Evolutionary conservation across 306 rosid species (phyloP), one percentile per base, ranked within the genome.

Genomic region (Vicia sativa): DNA sequence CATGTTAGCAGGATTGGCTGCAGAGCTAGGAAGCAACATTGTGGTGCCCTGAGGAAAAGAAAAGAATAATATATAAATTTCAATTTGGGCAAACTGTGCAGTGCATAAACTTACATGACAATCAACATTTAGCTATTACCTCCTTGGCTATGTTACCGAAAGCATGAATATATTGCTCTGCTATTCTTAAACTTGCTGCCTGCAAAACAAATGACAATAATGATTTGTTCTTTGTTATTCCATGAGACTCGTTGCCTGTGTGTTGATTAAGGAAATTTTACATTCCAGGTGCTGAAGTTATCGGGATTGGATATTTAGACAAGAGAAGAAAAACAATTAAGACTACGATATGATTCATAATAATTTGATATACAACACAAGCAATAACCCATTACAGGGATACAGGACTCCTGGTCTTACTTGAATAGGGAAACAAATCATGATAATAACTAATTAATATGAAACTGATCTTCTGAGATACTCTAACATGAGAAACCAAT

Each of bases 151-250:
- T 82, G 66, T 88, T 93, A 68, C 96, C 44, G 55, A 93, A 93
- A 77, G 98, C 97, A 52, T 79, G 81, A 61, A 93, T 80, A 71
- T 93, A 93, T 77, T 90, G 96, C 83, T 93, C 98, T 21, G 97
- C 98, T 35, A 93, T 76, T 73, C 91, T 86, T 83, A 93, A 81
- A 76, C 89, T 86, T 46, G 98, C 98, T 15, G 97, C 98, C 98
- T 93, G 90, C 79, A 82, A 78, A 62, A 39, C 73, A 79, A 26
- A 77, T 58, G 60, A 73, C 29, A 77, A 65, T 19, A 45, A 77
- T 44, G 78, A 67, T 70, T 71, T 12, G 59, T 39, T 68, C 37
- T 67, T 14, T 52, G 12, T 41, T 7, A 9, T 13, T 11, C 31
- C 68, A 16, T 12, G 41, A 49, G 75, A 55, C 21, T 34, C 38